A percentile compares a stretch with the other conserved stretches of the same genome.
phyloP scores from a whole-genome alignment of 1,284 basidiomycete genomes.

The Schizophyllum amplum region DNA sequence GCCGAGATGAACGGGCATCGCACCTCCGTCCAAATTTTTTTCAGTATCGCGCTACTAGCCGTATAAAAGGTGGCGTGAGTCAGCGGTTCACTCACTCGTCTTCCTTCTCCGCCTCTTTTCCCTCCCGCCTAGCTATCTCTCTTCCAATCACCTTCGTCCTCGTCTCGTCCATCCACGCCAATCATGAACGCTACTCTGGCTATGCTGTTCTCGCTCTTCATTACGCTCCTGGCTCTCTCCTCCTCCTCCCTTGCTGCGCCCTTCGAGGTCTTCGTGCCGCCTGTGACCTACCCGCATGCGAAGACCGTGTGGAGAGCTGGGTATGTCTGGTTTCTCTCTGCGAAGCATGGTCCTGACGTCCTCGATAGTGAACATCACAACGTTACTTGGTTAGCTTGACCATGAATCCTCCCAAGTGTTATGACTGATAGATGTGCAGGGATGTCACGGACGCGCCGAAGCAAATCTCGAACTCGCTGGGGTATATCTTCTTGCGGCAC shows the following conservation, averaged over 20 bases:
- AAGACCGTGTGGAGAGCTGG: conserved; percentile 34
- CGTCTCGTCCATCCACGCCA: background rate
- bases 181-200: background rate
- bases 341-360: background rate
- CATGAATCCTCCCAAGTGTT: conserved; percentile 2
- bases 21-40: background rate
- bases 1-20: background rate
- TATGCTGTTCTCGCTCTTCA: background rate
- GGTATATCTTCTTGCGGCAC: conserved; percentile 31
- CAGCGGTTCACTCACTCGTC: background rate
- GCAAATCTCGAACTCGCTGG: conserved; percentile 36
- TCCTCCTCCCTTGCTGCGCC: background rate
- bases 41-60: background rate
- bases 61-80: background rate
- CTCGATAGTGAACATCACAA: conserved; percentile 20
- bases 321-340: background rate
- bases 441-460: conserved; percentile 29
- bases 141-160: background rate
- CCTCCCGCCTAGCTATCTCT: background rate
- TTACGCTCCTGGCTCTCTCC: background rate
- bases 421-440: conserved; percentile 20
- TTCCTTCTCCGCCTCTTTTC: background rate
- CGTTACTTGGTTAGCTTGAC: conserved; percentile 31
- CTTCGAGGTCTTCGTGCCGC: conserved; percentile 36
- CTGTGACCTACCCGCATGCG: conserved; percentile 28